phyloP scores from a whole-genome alignment of 164 flowering plant genomes.

The Magnolia changhungtana region DNA sequence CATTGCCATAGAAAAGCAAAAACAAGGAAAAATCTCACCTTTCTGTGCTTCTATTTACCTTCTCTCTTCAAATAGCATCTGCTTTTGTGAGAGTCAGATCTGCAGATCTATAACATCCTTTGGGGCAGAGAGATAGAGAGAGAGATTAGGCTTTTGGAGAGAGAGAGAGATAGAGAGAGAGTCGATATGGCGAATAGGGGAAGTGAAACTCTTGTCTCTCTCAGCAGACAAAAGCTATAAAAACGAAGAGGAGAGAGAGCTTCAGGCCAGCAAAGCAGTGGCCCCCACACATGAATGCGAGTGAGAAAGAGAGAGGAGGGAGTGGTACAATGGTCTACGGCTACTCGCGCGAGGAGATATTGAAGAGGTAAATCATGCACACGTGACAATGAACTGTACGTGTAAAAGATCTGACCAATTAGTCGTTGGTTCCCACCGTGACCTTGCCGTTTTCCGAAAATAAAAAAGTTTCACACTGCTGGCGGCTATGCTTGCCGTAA shows the following conservation, averaged over 20 bases:
- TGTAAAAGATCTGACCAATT: too few relatives aligned
- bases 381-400: too few relatives aligned
- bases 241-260: slow-evolving; percentile 11
- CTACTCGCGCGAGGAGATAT: too few relatives aligned
- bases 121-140: not conserved
- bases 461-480: too few relatives aligned
- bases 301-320: not conserved
- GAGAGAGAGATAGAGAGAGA: not conserved
- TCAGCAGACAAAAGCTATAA: slow-evolving; percentile 17
- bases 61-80: not conserved
- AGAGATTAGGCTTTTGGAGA: not conserved
- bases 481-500: not conserved
- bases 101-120: slow-evolving; percentile 22
- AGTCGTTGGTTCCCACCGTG: too few relatives aligned
- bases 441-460: too few relatives aligned
- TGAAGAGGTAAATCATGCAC: too few relatives aligned
- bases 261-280: slow-evolving; percentile 23
- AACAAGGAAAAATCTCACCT: slow-evolving; percentile 1
- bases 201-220: slow-evolving; percentile 13
- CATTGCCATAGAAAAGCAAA: not conserved
- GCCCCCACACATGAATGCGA: not conserved
- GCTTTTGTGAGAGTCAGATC: slow-evolving; percentile 20
- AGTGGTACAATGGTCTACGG: not conserved
- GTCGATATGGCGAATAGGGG: not conserved
- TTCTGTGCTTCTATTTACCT: not conserved